Evolutionary conservation across 2,329 filamentous ascomycete genomes (phyloP).

Genomic region (Phialocephala sp.): DNA sequence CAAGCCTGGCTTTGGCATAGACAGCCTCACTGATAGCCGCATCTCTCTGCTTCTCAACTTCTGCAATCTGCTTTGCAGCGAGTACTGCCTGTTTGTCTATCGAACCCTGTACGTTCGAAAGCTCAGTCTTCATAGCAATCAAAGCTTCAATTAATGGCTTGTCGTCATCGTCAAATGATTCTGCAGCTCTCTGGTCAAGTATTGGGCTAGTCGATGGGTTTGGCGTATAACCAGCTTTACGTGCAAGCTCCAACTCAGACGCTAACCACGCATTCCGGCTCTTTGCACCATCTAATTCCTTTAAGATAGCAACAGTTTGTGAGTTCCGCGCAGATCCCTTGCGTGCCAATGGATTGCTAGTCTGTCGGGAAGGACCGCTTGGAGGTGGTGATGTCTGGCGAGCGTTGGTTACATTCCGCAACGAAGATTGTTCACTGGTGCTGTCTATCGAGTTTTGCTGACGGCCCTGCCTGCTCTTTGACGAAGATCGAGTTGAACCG

Average conservation of each 20-base stretch:
- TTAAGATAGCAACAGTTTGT: conserved; percentile 72
- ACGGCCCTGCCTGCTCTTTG: conserved; percentile 59
- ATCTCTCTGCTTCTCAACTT: conserved; percentile 93
- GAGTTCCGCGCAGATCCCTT: conserved; percentile 63
- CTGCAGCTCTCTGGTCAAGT: conserved; percentile 76
- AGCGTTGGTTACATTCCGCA: conserved; percentile 48
- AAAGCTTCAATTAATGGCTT: conserved; percentile 91
- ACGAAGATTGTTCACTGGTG: conserved; percentile 59
- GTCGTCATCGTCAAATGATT: conserved; percentile 90
- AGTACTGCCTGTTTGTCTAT: conserved; percentile 87
- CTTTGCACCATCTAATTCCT: conserved; percentile 84
- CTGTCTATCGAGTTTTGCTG: conserved; percentile 73
- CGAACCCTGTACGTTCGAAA: conserved; percentile 86
- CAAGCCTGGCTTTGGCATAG: conserved; percentile 91
- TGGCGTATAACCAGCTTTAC: conserved; percentile 85
- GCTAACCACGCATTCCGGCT: conserved; percentile 97
- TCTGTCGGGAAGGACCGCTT: conserved; percentile 54
- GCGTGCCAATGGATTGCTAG: conserved; percentile 64
- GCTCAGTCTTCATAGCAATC: conserved; percentile 86
- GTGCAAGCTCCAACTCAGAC: conserved; percentile 89
- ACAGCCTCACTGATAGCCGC: conserved; percentile 93
- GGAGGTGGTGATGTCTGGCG: conserved; percentile 64
- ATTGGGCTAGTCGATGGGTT: conserved; percentile 72
- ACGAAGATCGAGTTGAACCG: conserved; percentile 47
- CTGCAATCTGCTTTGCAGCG: conserved; percentile 87